Evolutionary conservation across 768 basidiomycete genomes (phyloP).

Genomic region (Tubosaeta brunneosetosa): DNA sequence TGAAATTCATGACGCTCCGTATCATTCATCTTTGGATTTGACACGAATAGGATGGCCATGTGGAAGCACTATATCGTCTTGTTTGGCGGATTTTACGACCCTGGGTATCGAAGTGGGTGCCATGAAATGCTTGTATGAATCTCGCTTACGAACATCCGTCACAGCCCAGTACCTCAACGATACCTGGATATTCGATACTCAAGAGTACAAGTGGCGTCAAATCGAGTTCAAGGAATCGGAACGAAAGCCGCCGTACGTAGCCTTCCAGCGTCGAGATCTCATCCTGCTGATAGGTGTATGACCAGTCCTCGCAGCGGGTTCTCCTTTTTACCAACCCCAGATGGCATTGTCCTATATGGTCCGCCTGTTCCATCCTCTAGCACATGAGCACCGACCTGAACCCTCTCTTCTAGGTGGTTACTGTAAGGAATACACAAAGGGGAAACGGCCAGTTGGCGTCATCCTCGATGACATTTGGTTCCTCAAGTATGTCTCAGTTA

Average conservation of each 20-base stretch:
- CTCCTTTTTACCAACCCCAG: constrained; percentile 72
- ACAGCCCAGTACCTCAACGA: constrained; percentile 79
- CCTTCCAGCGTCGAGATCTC: background rate
- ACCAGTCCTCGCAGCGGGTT: constrained; percentile 73
- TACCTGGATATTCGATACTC: constrained; percentile 80
- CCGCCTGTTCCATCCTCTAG: constrained; percentile 2
- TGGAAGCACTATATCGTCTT: constrained; percentile 87
- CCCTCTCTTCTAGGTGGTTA: constrained; percentile 62
- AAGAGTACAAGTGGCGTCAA: constrained; percentile 82
- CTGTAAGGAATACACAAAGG: constrained; percentile 84
- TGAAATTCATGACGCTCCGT: background rate
- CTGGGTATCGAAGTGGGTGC: constrained; percentile 65
- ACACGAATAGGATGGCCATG: constrained; percentile 63
- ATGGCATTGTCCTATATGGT: constrained; percentile 82
- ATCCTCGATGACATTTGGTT: constrained; percentile 92
- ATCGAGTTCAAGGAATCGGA: constrained; percentile 71
- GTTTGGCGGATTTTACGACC: constrained; percentile 90
- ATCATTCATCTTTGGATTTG: background rate
- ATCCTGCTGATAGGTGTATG: background rate
- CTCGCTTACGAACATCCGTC: background rate
- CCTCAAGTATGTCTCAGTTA: constrained; percentile 47
- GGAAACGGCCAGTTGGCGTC: constrained; percentile 79
- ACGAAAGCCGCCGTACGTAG: constrained; percentile 61
- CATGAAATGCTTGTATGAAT: background rate
- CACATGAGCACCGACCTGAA: background rate